Conservation (phyloP, 169 alveolate species). For the Theileria luwenshuni region DNA sequence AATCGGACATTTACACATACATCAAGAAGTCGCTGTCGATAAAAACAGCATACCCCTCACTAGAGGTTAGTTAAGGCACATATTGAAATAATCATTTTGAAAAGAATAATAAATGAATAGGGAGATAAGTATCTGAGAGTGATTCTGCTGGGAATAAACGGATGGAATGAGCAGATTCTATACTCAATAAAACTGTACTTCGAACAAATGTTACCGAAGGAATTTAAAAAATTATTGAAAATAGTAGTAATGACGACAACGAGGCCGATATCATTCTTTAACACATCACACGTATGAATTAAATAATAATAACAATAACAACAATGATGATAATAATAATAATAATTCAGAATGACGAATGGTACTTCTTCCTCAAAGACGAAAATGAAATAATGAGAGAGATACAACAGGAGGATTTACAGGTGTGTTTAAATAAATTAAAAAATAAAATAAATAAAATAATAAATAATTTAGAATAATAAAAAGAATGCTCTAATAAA, state of each 20-base stretch:
- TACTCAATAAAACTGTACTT: constrained; percentile 66
- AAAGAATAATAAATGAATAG: constrained; percentile 11
- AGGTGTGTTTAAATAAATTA: background rate
- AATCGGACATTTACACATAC: constrained; percentile 66
- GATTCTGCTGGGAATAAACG: constrained; percentile 59
- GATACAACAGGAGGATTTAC: constrained; percentile 30
- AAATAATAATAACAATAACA: background rate
- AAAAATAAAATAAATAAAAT: background rate
- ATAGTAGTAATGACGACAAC: constrained; percentile 49
- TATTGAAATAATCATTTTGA: no score
- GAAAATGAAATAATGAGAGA: constrained; percentile 35
- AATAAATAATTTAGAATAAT: constrained; percentile 5
- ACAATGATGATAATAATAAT: background rate
- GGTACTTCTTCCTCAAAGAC: constrained; percentile 61
- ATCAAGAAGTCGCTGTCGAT: constrained; percentile 60
- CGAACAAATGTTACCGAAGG: constrained; percentile 42
- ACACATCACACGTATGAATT: constrained; percentile 39
- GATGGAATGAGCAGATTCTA: constrained; percentile 65
- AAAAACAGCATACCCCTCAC: constrained; percentile 44
- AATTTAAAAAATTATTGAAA: constrained; percentile 26
- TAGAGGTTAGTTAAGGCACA: background rate
- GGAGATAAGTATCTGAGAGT: constrained; percentile 58
- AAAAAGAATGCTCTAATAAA: constrained; percentile 44
- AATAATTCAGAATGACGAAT: constrained; percentile 46
- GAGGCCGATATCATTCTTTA: constrained; percentile 55